A percentile compares a stretch with the other conserved stretches of the same genome.
Conservation (phyloP, 1,284 basidiomycete genomes). For the Prillingera fragicola region DNA sequence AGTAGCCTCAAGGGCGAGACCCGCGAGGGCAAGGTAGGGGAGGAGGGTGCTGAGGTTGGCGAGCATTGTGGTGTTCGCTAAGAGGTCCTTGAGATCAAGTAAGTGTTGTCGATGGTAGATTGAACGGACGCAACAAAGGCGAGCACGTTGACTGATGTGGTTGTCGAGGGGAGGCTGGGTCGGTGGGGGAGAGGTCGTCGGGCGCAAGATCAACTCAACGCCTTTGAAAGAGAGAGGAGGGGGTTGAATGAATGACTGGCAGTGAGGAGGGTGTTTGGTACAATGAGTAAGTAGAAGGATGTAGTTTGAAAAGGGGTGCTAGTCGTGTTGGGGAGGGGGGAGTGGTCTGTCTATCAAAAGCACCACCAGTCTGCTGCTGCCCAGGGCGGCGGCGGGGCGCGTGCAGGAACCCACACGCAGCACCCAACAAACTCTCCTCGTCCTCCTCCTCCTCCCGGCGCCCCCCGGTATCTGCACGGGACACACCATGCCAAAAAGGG, state of each 20-base stretch:
- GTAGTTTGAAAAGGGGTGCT: too few relatives aligned
- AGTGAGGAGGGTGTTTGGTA: too few relatives aligned
- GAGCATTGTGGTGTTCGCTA: slow-evolving; percentile 5
- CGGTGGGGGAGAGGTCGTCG: background rate
- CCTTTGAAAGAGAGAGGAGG: background rate
- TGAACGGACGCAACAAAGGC: background rate
- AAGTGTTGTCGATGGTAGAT: background rate
- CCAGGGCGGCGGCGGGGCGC: too few relatives aligned
- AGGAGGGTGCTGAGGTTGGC: slow-evolving; percentile 14
- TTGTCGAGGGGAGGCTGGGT: background rate
- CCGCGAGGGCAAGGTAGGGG: slow-evolving; percentile 19
- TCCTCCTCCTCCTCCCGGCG: too few relatives aligned
- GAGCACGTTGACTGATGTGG: background rate
- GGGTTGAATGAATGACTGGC: background rate
- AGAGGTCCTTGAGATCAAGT: background rate
- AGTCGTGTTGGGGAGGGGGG: too few relatives aligned
- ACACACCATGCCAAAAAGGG: too few relatives aligned
- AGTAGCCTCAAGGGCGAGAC: slow-evolving; percentile 14
- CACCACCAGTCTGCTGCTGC: too few relatives aligned
- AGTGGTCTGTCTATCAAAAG: too few relatives aligned
- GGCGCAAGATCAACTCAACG: slow-evolving; percentile 1
- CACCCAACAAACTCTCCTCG: too few relatives aligned
- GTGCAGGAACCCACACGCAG: too few relatives aligned
- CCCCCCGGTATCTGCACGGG: too few relatives aligned
- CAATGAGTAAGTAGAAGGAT: too few relatives aligned